Base-by-base conservation (phyloP, 2,329 filamentous ascomycete species). In the Coniochaeta sp. region DNA sequence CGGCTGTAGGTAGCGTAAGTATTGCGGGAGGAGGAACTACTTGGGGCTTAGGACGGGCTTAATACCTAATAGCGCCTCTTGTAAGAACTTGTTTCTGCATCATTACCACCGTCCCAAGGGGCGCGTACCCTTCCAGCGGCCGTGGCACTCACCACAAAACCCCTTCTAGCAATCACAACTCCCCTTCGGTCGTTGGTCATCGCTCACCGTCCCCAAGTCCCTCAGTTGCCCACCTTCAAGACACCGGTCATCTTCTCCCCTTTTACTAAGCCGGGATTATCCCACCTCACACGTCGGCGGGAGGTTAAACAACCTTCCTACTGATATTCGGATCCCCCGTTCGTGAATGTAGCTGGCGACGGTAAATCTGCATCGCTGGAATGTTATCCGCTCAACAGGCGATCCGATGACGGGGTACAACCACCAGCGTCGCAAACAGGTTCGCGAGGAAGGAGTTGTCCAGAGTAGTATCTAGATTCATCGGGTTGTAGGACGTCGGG, bases 321-420 rank as follows among this genome's bases (percentile, higher is more conserved):
- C 60, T 61, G 1, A 57, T 67, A 55, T 73, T 73, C 10, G 71
- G 71, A 51, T 73, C 61, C 1, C 71, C 71, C 3, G 61, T 63
- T n/a, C n/a, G 64, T 60, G n/a, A n/a, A 65, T 65, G 54, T 71
- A 72, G 12, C 65, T 69, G n/a, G n/a, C n/a, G n/a, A n/a, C n/a
- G n/a, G n/a, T n/a, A n/a, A n/a, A n/a, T n/a, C n/a, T n/a, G n/a
- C n/a, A n/a, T n/a, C n/a, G n/a, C n/a, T n/a, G n/a, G n/a, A n/a
- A n/a, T n/a, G n/a, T n/a, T n/a, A n/a, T n/a, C n/a, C n/a, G n/a
- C n/a, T n/a, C n/a, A n/a, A n/a, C n/a, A n/a, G n/a, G n/a, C n/a
- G n/a, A n/a, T n/a, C n/a, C n/a, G n/a, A n/a, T n/a, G n/a, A n/a
- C n/a, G n/a, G n/a, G n/a, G n/a, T n/a, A n/a, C n/a, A n/a, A n/a